Conservation (phyloP, 139 green algal species). For the Asterochloris sp. region DNA sequence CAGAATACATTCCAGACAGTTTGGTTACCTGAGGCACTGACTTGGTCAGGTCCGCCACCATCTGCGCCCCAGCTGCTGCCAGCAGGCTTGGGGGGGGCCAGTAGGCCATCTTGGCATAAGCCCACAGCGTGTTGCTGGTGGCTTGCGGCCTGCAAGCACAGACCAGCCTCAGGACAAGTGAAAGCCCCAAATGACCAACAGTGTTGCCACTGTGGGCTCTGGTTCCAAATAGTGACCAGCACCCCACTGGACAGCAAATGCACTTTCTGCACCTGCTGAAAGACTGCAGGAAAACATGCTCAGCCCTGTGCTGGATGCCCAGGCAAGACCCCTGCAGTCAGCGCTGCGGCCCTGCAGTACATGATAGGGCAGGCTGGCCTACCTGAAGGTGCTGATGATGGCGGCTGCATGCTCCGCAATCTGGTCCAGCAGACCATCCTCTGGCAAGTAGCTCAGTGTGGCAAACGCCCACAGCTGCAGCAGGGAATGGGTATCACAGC, state of each 20-base stretch:
- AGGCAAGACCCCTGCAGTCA: too few species aligned
- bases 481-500: neutral
- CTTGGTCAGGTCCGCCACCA: constrained; percentile 27
- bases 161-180: neutral
- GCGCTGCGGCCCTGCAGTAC: neutral
- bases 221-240: too few species aligned
- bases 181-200: neutral
- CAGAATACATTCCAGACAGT: neutral
- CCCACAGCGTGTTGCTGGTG: constrained; percentile 46
- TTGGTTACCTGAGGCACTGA: constrained; percentile 34
- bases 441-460: constrained; percentile 26
- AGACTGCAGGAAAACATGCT: too few species aligned
- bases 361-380: neutral
- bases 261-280: too few species aligned
- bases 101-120: constrained; percentile 40
- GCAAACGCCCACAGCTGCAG: constrained; percentile 24
- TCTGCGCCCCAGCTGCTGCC: constrained; percentile 13
- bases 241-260: too few species aligned
- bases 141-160: constrained; percentile 22
- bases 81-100: constrained; percentile 24
- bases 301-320: too few species aligned
- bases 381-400: constrained; percentile 28
- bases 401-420: constrained; percentile 28
- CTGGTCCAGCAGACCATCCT: constrained; percentile 27
- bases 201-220: too few species aligned